Base-by-base conservation (phyloP, 2,329 filamentous ascomycete species). In the Hypoxylon sp. region DNA sequence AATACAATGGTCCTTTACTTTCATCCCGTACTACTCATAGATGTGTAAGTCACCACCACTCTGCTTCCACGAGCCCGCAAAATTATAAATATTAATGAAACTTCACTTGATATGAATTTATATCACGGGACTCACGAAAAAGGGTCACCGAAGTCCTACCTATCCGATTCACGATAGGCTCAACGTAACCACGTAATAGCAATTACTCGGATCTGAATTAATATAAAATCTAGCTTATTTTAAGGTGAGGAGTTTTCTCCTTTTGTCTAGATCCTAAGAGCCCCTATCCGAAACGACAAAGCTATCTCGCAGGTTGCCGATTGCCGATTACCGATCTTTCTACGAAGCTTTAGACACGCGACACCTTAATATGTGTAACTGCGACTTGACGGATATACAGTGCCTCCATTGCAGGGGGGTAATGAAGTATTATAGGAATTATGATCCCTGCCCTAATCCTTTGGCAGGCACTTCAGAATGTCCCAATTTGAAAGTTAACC, bases 401-500 rank as follows among this genome's bases (percentile, higher is more conserved):
- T 65, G 63, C n/a, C 36, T 25, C 19, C 2, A 21, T 4, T 52
- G 45, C 25, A 4, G 5, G 14, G 9, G 5, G 2, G 2, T 7
- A 11, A 13, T 1, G 7, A 0, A 13, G 1, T 52, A 32, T 10
- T 38, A 63, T 19, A n/a, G 60, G 4, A 67, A 57, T 32, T 67
- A 38, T 10, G 28, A 46, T 10, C 43, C 45, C 4, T 67, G 64
- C 21, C 10, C 49, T 4, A 2, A 32, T 7, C 36, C 25, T 3
- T 10, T 23, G 1, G 64, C 64, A 10, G 23, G 34, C 5, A 56
- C 55, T 23, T 1, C 0, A 0, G 0, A 9, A 1, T 67, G 64
- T n/a, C 64, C 60, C 2, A 67, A 63, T 5, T 34, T 67, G 23
- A 5, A 5, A 2, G 17, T 23, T 13, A 63, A 60, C 13, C n/a